These are phyloP conservation scores for Penstemon eatonii DNA, from an alignment of 257 asterid genomes.

Conservation along the genomic window DNA sequence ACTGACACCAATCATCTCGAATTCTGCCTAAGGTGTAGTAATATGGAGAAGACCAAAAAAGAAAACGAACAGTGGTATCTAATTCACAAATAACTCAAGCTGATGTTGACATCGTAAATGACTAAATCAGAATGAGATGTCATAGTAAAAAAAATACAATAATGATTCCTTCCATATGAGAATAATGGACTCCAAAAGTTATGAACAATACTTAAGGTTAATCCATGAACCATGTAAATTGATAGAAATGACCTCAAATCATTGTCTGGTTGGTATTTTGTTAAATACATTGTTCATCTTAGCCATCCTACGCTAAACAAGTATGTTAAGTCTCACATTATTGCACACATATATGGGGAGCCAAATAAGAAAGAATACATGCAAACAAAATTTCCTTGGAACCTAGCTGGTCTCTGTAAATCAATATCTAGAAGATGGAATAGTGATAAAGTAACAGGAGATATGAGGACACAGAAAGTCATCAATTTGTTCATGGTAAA, in stretches of 20 bases:
- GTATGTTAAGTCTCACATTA: background rate
- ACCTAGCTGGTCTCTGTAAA: background rate
- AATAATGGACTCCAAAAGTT: too few relatives aligned
- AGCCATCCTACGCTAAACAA: conserved; percentile 7
- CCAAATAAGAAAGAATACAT: background rate
- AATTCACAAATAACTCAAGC: background rate
- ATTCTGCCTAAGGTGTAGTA: too few relatives aligned
- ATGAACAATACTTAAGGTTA: too few relatives aligned
- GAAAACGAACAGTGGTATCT: background rate
- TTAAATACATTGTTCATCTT: too few relatives aligned
- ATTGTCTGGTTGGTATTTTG: too few relatives aligned
- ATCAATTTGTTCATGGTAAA: conserved; percentile 13
- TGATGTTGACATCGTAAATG: background rate
- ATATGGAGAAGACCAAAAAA: background rate
- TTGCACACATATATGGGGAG: background rate
- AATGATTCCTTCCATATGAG: too few relatives aligned
- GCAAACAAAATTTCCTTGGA: conserved; percentile 6
- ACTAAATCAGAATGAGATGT: background rate
- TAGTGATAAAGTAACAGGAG: conserved; percentile 11
- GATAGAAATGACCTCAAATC: too few relatives aligned
- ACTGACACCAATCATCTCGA: too few relatives aligned
- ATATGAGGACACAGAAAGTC: conserved; percentile 1
- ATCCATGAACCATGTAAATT: too few relatives aligned
- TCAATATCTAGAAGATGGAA: background rate
- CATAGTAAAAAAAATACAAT: too few relatives aligned